Base-by-base conservation (phyloP, 2,329 filamentous ascomycete species). In the Pyrenophora tritici-repentis region DNA sequence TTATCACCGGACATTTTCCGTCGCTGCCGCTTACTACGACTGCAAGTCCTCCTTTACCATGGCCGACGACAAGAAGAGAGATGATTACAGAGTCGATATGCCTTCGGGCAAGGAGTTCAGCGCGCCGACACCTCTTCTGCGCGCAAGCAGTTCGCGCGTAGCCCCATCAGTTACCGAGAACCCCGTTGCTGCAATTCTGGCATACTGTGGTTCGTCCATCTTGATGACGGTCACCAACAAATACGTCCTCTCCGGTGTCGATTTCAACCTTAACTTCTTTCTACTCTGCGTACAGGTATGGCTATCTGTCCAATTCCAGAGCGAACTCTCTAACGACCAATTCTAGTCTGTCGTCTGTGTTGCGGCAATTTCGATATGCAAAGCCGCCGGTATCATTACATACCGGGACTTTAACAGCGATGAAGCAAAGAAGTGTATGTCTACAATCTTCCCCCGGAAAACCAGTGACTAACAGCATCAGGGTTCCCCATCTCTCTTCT, bases 211-310 rank as follows among this genome's bases (percentile, higher is more conserved):
- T 67, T 90, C 93, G 45, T 97, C 92, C n/a, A 99, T 99, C 72
- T 84, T 93, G 75, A 99, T 99, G 94, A 99, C 94, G 6, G 90
- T 97, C n/a, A 94, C 95, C 75, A 99, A 99, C 80, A 99, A 99
- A 82, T 99, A 95, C 75, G 92, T 97, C 57, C 85, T 99, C 39
- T 97, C 91, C 6, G 94, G 94, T 54, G 82, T 83, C 43, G 84
- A 88, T 62, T 99, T 95, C 84, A 99, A 99, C 77, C 78, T 99
- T 67, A 96, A 96, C 77, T 96, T 97, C 77, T 90, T 99, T 77
- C 88, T 97, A 66, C 84, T 99, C 53, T 88, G 86, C 55, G 83
- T 97, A 55, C 94, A 97, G 86, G 93, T 97, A 84, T 68, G 84
- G 16, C 7, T 2, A n/a, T 18, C 3, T 12, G 7, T 9, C 2